Evolutionary conservation across 2,329 filamentous ascomycete genomes (phyloP), one percentile per base, ranked within the genome.

Genomic region (Ophiostoma tasmaniense): DNA sequence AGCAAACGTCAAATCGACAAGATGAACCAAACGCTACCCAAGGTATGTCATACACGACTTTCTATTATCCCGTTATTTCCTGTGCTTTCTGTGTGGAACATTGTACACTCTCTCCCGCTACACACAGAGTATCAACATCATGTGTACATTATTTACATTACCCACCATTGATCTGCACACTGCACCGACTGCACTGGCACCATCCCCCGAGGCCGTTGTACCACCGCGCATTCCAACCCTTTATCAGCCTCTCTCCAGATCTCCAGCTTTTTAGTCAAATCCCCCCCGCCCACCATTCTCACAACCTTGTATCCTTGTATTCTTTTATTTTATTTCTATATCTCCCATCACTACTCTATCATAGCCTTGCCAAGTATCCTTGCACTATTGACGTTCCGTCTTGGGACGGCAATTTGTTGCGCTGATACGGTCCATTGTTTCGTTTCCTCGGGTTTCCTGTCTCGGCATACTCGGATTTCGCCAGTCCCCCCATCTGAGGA

Each of bases 21-120:
- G 22, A 65, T 65, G 64, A 65, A 65, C 37, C 64, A 65, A 42
- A 65, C 64, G 39, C n/a, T 65, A n/a, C 64, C 64, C n/a, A 65
- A 65, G 64, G 64, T 65, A 65, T 45, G 64, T 65, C 64, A 28
- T 64, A 37, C 61, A 64, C 33, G 7, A 22, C 5, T 37, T 64
- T 22, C 33, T 20, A 64, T 25, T 37, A 64, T 37, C 30, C 28
- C 59, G 55, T 61, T 30, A 35, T 64, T 61, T 25, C 52, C 52
- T 14, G 37, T 39, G 37, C 37, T 39, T 39, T 13, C 37, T 39
- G 13, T 17, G 59, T 64, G 55, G 25, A 17, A 61, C 55, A 61
- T 17, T 64, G 33, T 64, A 17, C 59, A 3, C 59, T 35, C 22
- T 42, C 22, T 39, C 62, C 55, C 13, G 55, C 55, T 30, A 61